A percentile compares a stretch with the other conserved stretches of the same genome.
Evolutionary conservation across 768 basidiomycete species (phyloP).

Genomic region (Trametes villosa): DNA sequence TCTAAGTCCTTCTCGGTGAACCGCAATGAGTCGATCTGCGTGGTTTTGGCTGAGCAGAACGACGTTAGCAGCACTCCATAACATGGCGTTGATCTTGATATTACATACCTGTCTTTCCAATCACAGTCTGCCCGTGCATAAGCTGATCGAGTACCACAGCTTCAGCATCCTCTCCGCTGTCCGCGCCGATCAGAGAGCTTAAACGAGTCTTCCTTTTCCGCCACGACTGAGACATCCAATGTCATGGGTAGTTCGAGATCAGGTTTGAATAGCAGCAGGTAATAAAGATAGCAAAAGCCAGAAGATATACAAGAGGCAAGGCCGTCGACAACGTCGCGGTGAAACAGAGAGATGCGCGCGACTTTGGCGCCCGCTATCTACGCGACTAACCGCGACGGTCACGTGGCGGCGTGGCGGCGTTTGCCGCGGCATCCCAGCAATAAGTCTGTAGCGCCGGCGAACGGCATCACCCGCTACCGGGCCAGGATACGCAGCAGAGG

Average conservation of each 20-base stretch:
- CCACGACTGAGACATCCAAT: slow-evolving; percentile 59
- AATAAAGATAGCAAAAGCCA: slow-evolving; percentile 6
- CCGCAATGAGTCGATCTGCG: slow-evolving; percentile 67
- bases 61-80: slow-evolving; percentile 5
- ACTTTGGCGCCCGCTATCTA: too few relatives aligned
- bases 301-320: background rate
- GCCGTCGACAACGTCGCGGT: background rate
- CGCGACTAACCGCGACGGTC: too few relatives aligned
- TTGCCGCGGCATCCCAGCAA: too few relatives aligned
- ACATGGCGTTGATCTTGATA: background rate
- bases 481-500: too few relatives aligned
- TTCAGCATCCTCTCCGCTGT: slow-evolving; percentile 63
- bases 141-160: slow-evolving; percentile 71
- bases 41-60: slow-evolving; percentile 59
- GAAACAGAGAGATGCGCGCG: background rate
- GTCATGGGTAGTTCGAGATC: slow-evolving; percentile 32
- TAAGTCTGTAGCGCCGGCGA: too few relatives aligned
- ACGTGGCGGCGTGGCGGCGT: too few relatives aligned
- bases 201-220: slow-evolving; percentile 70
- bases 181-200: slow-evolving; percentile 53
- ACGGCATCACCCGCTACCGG: too few relatives aligned
- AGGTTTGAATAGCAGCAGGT: background rate
- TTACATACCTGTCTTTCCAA: slow-evolving; percentile 69
- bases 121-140: slow-evolving; percentile 74
- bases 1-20: slow-evolving; percentile 75